Evolutionary conservation across 805 yeast genomes (phyloP).

Genomic region (Cyberlindnera xishuangbannaensis): DNA sequence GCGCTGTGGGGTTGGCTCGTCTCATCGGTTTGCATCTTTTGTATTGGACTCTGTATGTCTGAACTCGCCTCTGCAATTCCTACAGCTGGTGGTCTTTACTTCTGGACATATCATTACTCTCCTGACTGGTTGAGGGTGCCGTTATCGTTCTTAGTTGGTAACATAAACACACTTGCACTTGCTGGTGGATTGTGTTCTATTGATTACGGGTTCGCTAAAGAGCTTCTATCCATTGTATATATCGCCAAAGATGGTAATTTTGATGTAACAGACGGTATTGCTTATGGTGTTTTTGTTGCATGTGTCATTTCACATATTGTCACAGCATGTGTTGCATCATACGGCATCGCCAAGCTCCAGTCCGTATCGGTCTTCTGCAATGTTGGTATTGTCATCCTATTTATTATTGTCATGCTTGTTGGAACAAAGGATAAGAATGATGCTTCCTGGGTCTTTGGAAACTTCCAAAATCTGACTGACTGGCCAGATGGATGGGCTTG

Average conservation of each 20-base stretch:
- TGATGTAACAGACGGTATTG: conserved; percentile 44
- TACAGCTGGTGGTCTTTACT: conserved; percentile 70
- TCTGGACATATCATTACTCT: conserved; percentile 63
- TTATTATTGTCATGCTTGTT: conserved; percentile 59
- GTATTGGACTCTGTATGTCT: conserved; percentile 60
- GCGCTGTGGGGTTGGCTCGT: conserved; percentile 73
- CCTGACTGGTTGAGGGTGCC: conserved; percentile 48
- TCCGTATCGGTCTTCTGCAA: conserved; percentile 48
- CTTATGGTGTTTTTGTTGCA: conserved; percentile 62
- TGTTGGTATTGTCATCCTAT: conserved; percentile 42
- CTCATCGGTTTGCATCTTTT: conserved; percentile 46
- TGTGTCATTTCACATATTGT: conserved; percentile 34
- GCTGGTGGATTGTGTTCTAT: conserved; percentile 63
- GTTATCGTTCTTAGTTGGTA: conserved; percentile 57
- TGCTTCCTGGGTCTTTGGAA: conserved; percentile 50
- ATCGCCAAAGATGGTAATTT: conserved; percentile 29
- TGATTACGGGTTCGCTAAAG: conserved; percentile 61
- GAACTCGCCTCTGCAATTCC: conserved; percentile 67
- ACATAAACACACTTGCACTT: conserved; percentile 61
- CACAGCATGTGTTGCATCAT: conserved; percentile 45
- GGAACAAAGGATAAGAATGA: conserved; percentile 41
- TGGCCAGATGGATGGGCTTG: conserved; percentile 58
- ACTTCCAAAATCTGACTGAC: conserved; percentile 39
- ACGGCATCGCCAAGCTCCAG: conserved; percentile 48
- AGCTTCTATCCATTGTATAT: conserved; percentile 52